These are phyloP conservation scores for Phaeosphaeria sp. DNA, from an alignment of 2,329 filamentous ascomycete species.

Conservation along the genomic window DNA sequence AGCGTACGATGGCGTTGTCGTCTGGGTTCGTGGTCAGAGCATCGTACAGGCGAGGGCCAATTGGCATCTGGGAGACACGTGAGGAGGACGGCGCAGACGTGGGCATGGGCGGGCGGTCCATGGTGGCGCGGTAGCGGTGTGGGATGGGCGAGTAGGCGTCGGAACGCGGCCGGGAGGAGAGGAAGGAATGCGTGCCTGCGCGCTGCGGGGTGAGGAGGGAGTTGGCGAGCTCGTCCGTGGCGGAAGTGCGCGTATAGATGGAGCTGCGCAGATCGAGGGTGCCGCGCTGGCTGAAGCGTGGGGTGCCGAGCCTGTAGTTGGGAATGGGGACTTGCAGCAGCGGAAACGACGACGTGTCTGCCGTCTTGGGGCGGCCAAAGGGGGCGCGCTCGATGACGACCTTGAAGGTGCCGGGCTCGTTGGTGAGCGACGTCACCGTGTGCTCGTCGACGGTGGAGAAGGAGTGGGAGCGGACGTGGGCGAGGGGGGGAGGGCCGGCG, in stretches of 20 bases:
- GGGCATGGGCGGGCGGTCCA: slow-evolving; percentile 43
- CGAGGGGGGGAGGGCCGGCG: slow-evolving; percentile 25
- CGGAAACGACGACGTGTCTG: slow-evolving; percentile 62
- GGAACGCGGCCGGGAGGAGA: slow-evolving; percentile 45
- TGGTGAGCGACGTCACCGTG: slow-evolving; percentile 53
- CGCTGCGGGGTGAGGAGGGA: slow-evolving; percentile 60
- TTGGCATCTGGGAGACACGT: slow-evolving; percentile 45
- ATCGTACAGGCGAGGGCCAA: slow-evolving; percentile 78
- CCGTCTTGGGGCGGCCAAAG: slow-evolving; percentile 68
- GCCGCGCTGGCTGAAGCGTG: slow-evolving; percentile 77
- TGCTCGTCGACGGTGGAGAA: slow-evolving; percentile 78
- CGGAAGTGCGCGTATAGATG: slow-evolving; percentile 73
- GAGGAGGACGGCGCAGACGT: slow-evolving; percentile 43
- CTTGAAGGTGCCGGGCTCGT: slow-evolving; percentile 74
- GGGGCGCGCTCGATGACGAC: slow-evolving; percentile 77
- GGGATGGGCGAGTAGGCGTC: slow-evolving; percentile 46
- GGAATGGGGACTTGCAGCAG: slow-evolving; percentile 79
- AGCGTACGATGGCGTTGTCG: slow-evolving; percentile 81
- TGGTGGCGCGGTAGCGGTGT: slow-evolving; percentile 42
- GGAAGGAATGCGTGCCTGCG: slow-evolving; percentile 40
- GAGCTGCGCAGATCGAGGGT: slow-evolving; percentile 81
- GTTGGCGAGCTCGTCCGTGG: slow-evolving; percentile 70
- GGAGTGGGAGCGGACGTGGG: slow-evolving; percentile 67
- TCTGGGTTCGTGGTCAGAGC: slow-evolving; percentile 81
- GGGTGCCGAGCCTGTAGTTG: slow-evolving; percentile 81